Base-by-base conservation (phyloP, 305 asterid species). In the Coffea humblotiana region DNA sequence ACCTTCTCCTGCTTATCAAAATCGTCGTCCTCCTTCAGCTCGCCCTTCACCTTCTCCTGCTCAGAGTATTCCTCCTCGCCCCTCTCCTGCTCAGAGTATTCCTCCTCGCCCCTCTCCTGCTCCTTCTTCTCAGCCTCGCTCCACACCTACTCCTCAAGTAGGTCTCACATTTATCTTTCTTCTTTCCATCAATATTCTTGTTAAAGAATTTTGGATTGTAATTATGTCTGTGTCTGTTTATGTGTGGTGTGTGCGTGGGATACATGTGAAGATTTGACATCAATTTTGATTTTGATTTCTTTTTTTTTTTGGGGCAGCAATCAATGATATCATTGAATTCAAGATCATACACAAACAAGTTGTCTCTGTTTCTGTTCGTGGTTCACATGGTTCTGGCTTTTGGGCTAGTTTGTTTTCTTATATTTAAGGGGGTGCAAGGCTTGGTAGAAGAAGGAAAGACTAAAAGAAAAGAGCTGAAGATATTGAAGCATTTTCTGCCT, bases 261-360 rank as follows among this genome's bases (percentile, higher is more conserved):
- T 77, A 10, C 12, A 47, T 77, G 18, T 35, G 10, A 58, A 48
- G 52, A 32, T 68, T 71, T 78, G 77, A n/a, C 47, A 15, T 23
- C 40, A 3, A n/a, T 48, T 13, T 71, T 75, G 37, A 48, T 80
- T 74, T 73, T 61, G 15, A 43, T 76, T 60, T 49, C 21, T 72
- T 70, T 72, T 78, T 82, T 78, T 74, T 52, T 74, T 77, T 73
- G 27, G 52, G 48, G 89, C 89, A 91, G 90, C 71, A 80, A 40
- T 78, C 94, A 40, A 87, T 90, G 77, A 88, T 68, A 79, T 82
- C 97, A 47, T 80, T 95, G 86, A 95, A 90, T 84, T 90, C 98
- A 74, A 92, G 96, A 83, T 68, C 90, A 43, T 95, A 93, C 91
- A 95, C 98, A 69, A 91, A 95, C 91, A 93, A 88, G 90, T 84